Conservation (phyloP, 164 flowering plant species). For the Umbellularia californica region DNA sequence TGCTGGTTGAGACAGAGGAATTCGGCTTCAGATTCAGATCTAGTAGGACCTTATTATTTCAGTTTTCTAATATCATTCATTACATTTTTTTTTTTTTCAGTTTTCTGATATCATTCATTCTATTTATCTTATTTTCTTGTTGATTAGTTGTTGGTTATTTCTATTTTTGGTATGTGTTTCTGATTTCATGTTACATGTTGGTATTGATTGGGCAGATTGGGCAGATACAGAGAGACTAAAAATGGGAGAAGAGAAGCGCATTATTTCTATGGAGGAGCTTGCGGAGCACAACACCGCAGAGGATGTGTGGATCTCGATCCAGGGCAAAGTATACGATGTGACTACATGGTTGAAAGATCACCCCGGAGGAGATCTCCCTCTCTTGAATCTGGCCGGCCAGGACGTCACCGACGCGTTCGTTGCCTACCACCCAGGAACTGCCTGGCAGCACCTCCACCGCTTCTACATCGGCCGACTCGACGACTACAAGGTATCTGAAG, state of each 20-base stretch:
- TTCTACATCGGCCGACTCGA: slow-evolving; percentile 52
- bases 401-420: slow-evolving; percentile 82
- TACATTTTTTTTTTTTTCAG: too few species aligned
- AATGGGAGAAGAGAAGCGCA: slow-evolving; percentile 25
- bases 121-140: too few species aligned
- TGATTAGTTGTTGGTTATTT: too few species aligned
- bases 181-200: too few species aligned
- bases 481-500: slow-evolving; percentile 56
- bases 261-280: slow-evolving; percentile 57
- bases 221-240: neutral
- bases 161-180: too few species aligned
- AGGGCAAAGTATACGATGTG: slow-evolving; percentile 77
- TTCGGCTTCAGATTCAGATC: too few species aligned
- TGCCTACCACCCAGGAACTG: slow-evolving; percentile 70
- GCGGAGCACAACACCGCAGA: slow-evolving; percentile 48
- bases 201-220: too few species aligned
- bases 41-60: too few species aligned
- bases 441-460: slow-evolving; percentile 61
- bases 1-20: too few species aligned
- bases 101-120: too few species aligned
- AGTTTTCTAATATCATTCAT: too few species aligned
- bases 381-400: slow-evolving; percentile 58
- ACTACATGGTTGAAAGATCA: slow-evolving; percentile 62
- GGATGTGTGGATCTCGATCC: slow-evolving; percentile 89
- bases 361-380: slow-evolving; percentile 73